phyloP scores from a whole-genome alignment of 31 red algal genomes.

The Asparagopsis taxiformis region DNA sequence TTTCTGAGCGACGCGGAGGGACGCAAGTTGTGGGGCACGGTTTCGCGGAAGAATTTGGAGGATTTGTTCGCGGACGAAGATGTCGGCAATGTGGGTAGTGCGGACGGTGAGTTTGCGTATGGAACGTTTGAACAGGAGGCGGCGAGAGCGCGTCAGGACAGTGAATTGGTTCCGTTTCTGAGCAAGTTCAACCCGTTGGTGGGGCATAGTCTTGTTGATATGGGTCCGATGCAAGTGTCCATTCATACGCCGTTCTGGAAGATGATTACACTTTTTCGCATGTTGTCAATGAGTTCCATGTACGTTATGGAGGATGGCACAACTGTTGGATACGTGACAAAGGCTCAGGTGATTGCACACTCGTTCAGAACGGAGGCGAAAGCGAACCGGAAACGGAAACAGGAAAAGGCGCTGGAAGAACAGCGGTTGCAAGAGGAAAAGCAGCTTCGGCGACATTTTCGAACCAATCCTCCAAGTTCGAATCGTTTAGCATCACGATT shows the following conservation, averaged over 20 bases:
- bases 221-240: constrained; percentile 61
- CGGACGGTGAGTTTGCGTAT: constrained; percentile 24
- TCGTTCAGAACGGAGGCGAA: constrained; percentile 43
- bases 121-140: constrained; percentile 41
- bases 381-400: constrained; percentile 24
- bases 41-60: constrained; percentile 49
- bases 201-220: constrained; percentile 50
- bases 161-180: constrained; percentile 38
- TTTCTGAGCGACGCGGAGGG: constrained; percentile 39
- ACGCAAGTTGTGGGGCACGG: constrained; percentile 54
- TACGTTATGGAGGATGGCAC: constrained; percentile 57
- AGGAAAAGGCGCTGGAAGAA: constrained; percentile 7
- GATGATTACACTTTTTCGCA: constrained; percentile 58
- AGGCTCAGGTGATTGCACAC: constrained; percentile 63
- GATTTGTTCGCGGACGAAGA: constrained; percentile 44
- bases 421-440: constrained; percentile 25
- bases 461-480: constrained; percentile 10
- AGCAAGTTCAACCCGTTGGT: constrained; percentile 41
- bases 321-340: constrained; percentile 58
- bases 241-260: constrained; percentile 75
- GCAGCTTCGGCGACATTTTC: constrained; percentile 18
- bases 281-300: constrained; percentile 54
- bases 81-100: neutral
- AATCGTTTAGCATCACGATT: constrained; percentile 21
- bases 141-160: constrained; percentile 11